Conservation (phyloP, 192 early-diverging fungal species). For the Linnemannia exigua region DNA sequence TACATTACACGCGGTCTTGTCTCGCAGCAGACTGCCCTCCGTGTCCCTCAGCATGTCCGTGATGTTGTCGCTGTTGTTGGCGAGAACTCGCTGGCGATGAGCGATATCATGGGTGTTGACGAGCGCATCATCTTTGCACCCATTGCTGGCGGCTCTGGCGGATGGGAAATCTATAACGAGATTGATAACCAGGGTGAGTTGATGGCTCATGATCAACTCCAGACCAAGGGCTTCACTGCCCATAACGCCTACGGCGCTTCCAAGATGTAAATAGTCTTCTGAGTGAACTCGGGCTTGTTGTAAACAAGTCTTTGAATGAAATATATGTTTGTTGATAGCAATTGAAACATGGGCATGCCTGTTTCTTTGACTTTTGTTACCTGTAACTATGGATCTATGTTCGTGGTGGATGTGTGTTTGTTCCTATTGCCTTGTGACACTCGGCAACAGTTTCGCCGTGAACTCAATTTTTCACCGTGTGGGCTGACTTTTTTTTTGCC, state of each 20-base stretch:
- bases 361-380: no score
- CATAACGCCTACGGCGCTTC: slow-evolving; percentile 45
- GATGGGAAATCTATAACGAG: slow-evolving; percentile 77
- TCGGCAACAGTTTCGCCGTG: neutral
- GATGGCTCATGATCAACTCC: slow-evolving; percentile 37
- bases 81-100: slow-evolving; percentile 63
- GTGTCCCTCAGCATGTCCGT: slow-evolving; percentile 59
- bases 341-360: no score
- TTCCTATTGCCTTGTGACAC: no score
- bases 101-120: slow-evolving; percentile 72
- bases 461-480: neutral
- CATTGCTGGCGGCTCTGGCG: slow-evolving; percentile 67
- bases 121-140: slow-evolving; percentile 76
- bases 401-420: no score
- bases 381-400: no score
- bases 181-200: slow-evolving; percentile 75
- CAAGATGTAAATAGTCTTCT: slow-evolving; percentile 43
- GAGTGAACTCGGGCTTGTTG: no score
- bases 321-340: no score
- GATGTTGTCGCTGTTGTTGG: slow-evolving; percentile 66
- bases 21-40: slow-evolving; percentile 60
- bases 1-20: slow-evolving; percentile 67
- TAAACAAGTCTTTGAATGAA: no score
- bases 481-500: neutral
- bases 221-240: slow-evolving; percentile 50